Percentiles rank a stretch among this genome's conserved stretches.
Evolutionary conservation across 768 basidiomycete species (phyloP).

Genomic region (Lentinula sp.): DNA sequence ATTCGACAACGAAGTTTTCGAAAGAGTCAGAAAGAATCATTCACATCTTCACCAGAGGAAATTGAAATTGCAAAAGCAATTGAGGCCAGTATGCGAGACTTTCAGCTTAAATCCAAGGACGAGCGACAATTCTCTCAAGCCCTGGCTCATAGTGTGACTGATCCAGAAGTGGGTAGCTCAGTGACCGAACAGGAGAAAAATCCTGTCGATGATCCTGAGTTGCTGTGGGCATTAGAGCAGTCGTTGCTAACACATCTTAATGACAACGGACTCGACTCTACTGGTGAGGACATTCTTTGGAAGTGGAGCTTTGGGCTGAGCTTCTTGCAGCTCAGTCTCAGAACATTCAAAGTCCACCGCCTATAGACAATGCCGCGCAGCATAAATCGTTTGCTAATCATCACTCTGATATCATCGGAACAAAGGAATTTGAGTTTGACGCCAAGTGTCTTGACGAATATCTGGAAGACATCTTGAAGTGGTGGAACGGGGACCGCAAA

Average conservation of each 20-base stretch:
- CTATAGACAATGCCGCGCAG: not conserved
- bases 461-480: slow-evolving; percentile 50
- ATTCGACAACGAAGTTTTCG: not conserved
- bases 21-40: slow-evolving; percentile 3
- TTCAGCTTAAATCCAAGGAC: slow-evolving; percentile 2
- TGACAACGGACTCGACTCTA: not conserved
- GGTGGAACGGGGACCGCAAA: slow-evolving; percentile 70
- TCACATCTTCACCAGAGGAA: slow-evolving; percentile 25
- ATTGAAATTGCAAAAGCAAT: slow-evolving; percentile 40
- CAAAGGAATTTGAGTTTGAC: slow-evolving; percentile 51
- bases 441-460: slow-evolving; percentile 45
- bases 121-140: not conserved
- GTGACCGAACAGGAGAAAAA: not conserved
- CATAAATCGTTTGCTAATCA: not conserved
- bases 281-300: not conserved
- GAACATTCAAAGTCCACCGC: not conserved
- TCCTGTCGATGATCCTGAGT: slow-evolving; percentile 11
- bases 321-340: not conserved
- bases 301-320: not conserved
- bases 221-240: slow-evolving; percentile 25
- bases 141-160: not conserved
- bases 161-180: slow-evolving; percentile 4
- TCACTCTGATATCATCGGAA: slow-evolving; percentile 53
- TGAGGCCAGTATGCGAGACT: slow-evolving; percentile 34
- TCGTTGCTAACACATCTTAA: slow-evolving; percentile 13